A percentile compares a stretch with the other conserved stretches of the same genome.
These are phyloP conservation scores for Penicillium sp. DNA, from an alignment of 2,329 filamentous ascomycete genomes.

Conservation along the genomic window DNA sequence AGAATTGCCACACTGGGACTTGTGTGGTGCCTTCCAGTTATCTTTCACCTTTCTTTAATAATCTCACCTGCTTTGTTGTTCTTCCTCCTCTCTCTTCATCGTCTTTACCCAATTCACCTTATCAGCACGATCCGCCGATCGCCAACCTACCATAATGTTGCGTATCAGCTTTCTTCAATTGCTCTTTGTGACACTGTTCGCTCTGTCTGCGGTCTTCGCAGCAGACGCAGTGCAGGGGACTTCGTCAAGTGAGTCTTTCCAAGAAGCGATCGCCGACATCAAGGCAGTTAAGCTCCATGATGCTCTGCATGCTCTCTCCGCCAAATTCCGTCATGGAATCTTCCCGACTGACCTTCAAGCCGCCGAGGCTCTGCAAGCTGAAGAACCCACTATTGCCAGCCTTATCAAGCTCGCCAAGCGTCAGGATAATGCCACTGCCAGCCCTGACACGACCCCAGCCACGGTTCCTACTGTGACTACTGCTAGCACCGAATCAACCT, in stretches of 20 bases:
- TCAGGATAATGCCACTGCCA: slow-evolving; percentile 42
- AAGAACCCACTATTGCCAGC: slow-evolving; percentile 62
- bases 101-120: neutral
- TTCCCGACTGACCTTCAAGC: slow-evolving; percentile 65
- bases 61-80: slow-evolving; percentile 2
- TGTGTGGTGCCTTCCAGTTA: neutral
- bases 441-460: neutral
- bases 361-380: slow-evolving; percentile 61
- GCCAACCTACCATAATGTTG: slow-evolving; percentile 17
- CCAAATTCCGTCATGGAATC: slow-evolving; percentile 67
- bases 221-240: slow-evolving; percentile 19
- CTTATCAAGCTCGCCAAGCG: slow-evolving; percentile 65
- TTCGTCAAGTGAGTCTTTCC: slow-evolving; percentile 42
- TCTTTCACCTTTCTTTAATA: neutral
- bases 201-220: slow-evolving; percentile 29
- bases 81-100: neutral
- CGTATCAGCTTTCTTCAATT: slow-evolving; percentile 26
- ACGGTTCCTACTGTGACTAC: slow-evolving; percentile 1
- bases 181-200: slow-evolving; percentile 28
- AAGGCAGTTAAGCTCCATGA: slow-evolving; percentile 64
- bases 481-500: slow-evolving; percentile 9
- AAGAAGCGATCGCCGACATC: slow-evolving; percentile 56
- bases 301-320: slow-evolving; percentile 63
- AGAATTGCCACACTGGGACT: neutral
- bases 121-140: slow-evolving; percentile 1